Conservation (phyloP, 2,329 filamentous ascomycete species). For the Talaromyces sp. region DNA sequence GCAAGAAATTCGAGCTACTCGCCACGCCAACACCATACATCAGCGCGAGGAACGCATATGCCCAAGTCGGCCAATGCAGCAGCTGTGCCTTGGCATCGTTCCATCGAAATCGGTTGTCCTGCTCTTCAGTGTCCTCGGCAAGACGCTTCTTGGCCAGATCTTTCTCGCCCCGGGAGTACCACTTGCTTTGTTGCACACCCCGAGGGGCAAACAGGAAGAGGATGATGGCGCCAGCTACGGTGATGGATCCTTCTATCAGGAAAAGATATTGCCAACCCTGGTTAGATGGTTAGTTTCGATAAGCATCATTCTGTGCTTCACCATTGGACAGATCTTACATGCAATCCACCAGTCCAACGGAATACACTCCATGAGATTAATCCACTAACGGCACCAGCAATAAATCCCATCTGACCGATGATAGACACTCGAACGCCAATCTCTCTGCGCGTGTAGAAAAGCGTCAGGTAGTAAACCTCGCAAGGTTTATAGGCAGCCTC, state of each 20-base stretch:
- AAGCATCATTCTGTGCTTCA: background rate
- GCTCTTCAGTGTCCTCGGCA: background rate
- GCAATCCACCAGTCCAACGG: slow-evolving; percentile 2
- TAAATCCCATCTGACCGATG: slow-evolving; percentile 39
- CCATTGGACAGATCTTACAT: background rate
- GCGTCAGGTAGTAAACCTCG: slow-evolving; percentile 50
- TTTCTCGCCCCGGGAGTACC: background rate
- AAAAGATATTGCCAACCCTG: slow-evolving; percentile 9
- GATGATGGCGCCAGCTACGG: slow-evolving; percentile 1
- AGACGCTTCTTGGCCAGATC: background rate
- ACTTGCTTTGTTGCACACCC: background rate
- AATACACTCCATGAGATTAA: slow-evolving; percentile 6
- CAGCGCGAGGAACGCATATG: slow-evolving; percentile 1
- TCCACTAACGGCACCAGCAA: slow-evolving; percentile 20
- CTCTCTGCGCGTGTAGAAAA: slow-evolving; percentile 40
- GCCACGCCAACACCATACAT: slow-evolving; percentile 4
- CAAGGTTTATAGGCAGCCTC: slow-evolving; percentile 55
- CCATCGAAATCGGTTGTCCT: background rate
- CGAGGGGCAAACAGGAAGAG: background rate
- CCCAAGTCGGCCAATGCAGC: slow-evolving; percentile 3
- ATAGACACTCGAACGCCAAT: slow-evolving; percentile 42
- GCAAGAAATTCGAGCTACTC: slow-evolving; percentile 11
- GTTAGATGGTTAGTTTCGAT: background rate
- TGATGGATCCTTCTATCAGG: slow-evolving; percentile 8
- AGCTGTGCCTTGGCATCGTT: background rate